phyloP scores from a whole-genome alignment of 768 basidiomycete genomes.

The Fomitopsis pulvina region DNA sequence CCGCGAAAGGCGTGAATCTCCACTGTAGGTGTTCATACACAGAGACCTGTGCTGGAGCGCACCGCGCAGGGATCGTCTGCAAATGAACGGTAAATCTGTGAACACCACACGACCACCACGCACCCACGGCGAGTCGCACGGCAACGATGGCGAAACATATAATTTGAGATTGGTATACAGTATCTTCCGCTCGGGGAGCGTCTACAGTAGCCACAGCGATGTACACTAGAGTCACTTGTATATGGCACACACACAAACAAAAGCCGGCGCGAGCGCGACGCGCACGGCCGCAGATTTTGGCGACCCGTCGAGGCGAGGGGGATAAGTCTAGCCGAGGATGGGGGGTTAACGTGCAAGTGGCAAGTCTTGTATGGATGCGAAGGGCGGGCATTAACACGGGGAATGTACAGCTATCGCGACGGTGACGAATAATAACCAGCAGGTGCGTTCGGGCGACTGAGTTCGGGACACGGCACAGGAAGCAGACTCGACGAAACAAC shows the following conservation, averaged over 20 bases:
- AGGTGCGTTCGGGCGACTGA: neutral
- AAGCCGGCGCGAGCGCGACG: neutral
- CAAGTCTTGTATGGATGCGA: no score
- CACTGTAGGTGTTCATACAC: no score
- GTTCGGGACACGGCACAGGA: neutral
- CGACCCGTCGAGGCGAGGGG: neutral
- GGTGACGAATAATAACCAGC: constrained; percentile 5
- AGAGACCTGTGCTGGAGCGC: no score
- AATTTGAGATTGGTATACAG: neutral
- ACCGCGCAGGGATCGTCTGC: no score
- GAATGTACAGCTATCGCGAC: no score
- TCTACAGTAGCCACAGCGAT: neutral
- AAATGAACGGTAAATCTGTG: no score
- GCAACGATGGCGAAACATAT: neutral
- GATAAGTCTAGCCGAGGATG: neutral
- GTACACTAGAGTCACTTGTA: neutral
- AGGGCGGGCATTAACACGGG: no score
- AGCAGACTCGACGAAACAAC: neutral
- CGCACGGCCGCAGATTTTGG: neutral
- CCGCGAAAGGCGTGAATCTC: no score
- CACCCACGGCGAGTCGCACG: no score
- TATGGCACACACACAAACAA: neutral
- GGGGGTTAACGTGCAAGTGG: constrained; percentile 5
- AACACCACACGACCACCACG: neutral
- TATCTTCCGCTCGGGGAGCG: neutral